These are phyloP conservation scores for Eucalyptus caleyi DNA, from an alignment of 345 rosid species.

Conservation along the genomic window DNA sequence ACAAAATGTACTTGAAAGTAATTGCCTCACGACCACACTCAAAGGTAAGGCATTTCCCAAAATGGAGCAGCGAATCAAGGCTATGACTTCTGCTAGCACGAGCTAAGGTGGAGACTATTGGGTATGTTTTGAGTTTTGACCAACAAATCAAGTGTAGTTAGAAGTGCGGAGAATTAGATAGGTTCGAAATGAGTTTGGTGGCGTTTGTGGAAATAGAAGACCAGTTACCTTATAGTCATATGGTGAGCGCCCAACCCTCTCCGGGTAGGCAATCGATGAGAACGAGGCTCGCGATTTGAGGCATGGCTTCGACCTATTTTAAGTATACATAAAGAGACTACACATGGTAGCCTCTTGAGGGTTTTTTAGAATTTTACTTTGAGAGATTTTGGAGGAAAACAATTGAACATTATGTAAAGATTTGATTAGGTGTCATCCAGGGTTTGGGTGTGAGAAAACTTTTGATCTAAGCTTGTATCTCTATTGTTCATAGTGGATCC, in stretches of 20 bases:
- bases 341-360: background rate
- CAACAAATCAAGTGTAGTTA: background rate
- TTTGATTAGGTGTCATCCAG: too few species aligned
- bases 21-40: background rate
- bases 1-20: too few species aligned
- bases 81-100: background rate
- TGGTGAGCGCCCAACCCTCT: background rate
- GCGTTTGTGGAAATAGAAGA: background rate
- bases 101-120: background rate
- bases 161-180: background rate
- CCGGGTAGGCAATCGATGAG: background rate
- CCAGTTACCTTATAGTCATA: background rate
- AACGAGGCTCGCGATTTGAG: background rate
- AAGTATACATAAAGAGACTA: background rate
- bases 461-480: background rate
- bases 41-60: background rate
- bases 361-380: background rate
- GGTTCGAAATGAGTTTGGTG: background rate
- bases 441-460: background rate
- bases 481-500: background rate
- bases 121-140: background rate
- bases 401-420: background rate
- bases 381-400: background rate
- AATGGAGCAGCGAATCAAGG: background rate
- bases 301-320: background rate